Evolutionary conservation across 306 rosid species (phyloP), one percentile per base, ranked within the genome.

Genomic region (Glycine latifolia): DNA sequence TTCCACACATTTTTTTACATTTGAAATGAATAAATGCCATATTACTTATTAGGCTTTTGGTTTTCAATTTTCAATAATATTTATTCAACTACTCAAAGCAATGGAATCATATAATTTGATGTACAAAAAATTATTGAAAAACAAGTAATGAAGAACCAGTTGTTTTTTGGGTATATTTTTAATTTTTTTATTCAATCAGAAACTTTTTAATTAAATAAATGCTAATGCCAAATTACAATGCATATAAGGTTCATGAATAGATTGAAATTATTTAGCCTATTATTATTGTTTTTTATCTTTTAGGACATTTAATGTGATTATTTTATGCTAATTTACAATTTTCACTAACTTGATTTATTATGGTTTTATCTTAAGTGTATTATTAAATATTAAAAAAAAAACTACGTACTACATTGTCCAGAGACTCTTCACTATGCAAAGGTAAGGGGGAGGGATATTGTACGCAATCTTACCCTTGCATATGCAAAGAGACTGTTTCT

Each of bases 21-120:
- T 59, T 60, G 9, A 63, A 63, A 77, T 15, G 20, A 76, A 48
- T 16, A 61, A 41, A 43, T 52, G 12, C 11, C 63, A 8, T n/a
- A 77, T 10, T 48, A 63, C 49, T 55, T 11, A 76, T 58, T 17
- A 72, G 15, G 52, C 67, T 53, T 68, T 52, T 46, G 59, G 50
- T 13, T 81, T 75, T 44, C 53, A 67, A 8, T 61, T 61, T 61
- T 5, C 67, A 61, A 7, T 17, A 17, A 62, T 17, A 35, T 59
- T 8, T 26, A 53, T 55, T 33, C 10, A 65, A 73, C 48, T 66
- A 61, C 54, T 71, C 47, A 37, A 47, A 46, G 72, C 50, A 78
- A 58, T 33, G 8, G 10, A 8, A 8, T 68, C 75, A 62, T 52
- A 77, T 26, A 55, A 52, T 11, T 48, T 37, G 47, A 12, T 31